A percentile compares a stretch with the other conserved stretches of the same genome.
Conservation (phyloP, 2,329 filamentous ascomycete species). For the Fonsecaea nubica region DNA sequence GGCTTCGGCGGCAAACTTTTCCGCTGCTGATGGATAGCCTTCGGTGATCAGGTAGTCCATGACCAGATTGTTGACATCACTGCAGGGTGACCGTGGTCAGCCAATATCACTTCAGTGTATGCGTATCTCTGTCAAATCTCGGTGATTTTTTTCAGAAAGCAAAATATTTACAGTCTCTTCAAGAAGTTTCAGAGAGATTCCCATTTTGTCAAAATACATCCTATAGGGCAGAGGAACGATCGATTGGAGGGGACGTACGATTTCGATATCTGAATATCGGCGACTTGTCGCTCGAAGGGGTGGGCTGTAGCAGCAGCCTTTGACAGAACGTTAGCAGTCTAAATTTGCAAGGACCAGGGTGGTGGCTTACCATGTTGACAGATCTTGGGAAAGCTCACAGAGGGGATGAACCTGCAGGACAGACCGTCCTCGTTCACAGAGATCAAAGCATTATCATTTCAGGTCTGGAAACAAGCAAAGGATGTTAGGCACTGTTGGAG, state of each 20-base stretch:
- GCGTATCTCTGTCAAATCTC: conserved; percentile 9
- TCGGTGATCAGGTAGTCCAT: conserved; percentile 97
- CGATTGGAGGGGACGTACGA: conserved; percentile 67
- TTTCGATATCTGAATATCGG: conserved; percentile 85
- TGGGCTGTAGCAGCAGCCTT: conserved; percentile 33
- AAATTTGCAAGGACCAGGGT: not conserved
- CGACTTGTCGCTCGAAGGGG: conserved; percentile 79
- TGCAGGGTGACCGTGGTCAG: conserved; percentile 52
- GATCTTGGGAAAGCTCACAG: not conserved
- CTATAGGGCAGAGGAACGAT: conserved; percentile 61
- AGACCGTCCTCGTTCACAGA: not conserved
- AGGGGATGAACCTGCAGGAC: not conserved
- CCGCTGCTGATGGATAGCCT: conserved; percentile 89
- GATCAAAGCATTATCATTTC: not conserved
- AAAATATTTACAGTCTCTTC: conserved; percentile 88
- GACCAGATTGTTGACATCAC: conserved; percentile 93
- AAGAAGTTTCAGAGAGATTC: conserved; percentile 99
- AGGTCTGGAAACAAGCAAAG: not conserved
- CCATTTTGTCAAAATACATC: conserved; percentile 93
- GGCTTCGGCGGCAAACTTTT: conserved; percentile 91
- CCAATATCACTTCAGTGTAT: conserved; percentile 11
- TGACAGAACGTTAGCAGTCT: conserved; percentile 15
- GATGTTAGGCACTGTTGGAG: not conserved
- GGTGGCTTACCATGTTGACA: conserved; percentile 19
- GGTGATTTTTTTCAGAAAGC: conserved; percentile 64